Base-by-base conservation (phyloP, 352 stramenopile genomes). In the Bremia lactucae region DNA sequence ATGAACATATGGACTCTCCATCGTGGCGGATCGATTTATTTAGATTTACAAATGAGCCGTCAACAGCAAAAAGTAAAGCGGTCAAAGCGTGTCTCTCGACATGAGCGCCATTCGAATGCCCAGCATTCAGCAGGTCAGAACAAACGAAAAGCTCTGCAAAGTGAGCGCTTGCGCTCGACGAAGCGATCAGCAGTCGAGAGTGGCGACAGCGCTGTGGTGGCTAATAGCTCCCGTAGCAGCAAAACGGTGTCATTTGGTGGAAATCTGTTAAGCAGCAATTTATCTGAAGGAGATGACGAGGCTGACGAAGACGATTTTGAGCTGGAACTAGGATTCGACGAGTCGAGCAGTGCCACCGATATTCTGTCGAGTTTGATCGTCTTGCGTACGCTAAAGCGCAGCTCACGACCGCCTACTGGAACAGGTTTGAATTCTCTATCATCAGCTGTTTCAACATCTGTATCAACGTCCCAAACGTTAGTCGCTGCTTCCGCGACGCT, bases 1-100 rank as follows among this genome's bases (percentile, higher is more conserved):
- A 91, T 93, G 78, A 89, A 72, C 34, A 72, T 89, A 11, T 93
- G 81, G 81, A 71, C 67, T 10, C 59, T 93, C 29, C 74, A 93
- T 46, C 81, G 81, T 9, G 81, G 77, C 10, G 81, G 81, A 0
- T 87, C 78, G 0, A 87, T 89, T 33, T 93, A 93, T 38, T 51
- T 93, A 26, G 81, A 93, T 59, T 56, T 91, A 18, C 78, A 93
- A 43, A 87, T 93, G 58, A 88, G 76, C 53, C 78, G 81, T 1
- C 77, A 91, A 40, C 77, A 93, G 21, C 62, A 81, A 14, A 90
- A 91, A 42, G 76, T 83, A 6, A 89, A 87, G 31, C 66, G 73
- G 4, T 62, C 59, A 2, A 82, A 77, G 40, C 75, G 74, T 40
- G 41, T 51, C 19, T 51, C 46, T 25, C 48, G 42, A 24, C 59